Evolutionary conservation across 331 rosid genomes (phyloP).

Genomic region (Acacia pycnantha): DNA sequence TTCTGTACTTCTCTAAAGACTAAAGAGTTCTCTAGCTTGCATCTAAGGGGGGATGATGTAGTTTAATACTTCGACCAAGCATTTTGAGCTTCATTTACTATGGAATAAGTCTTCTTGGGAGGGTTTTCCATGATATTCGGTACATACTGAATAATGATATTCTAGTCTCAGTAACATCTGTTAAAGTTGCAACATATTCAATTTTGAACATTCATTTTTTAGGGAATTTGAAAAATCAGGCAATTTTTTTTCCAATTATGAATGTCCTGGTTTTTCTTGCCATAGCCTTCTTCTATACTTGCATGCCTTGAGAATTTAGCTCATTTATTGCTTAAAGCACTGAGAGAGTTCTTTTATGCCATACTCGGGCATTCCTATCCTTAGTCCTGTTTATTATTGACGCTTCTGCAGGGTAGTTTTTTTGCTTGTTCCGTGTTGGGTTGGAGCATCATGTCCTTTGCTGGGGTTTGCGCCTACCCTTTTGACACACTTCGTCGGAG

Average conservation of each 20-base stretch:
- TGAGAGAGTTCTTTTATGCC: constrained; percentile 20
- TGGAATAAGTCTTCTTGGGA: constrained; percentile 15
- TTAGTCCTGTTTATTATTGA: constrained; percentile 4
- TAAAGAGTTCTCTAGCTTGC: constrained; percentile 5
- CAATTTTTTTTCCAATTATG: not conserved
- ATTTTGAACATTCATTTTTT: constrained; percentile 29
- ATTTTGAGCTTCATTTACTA: constrained; percentile 3
- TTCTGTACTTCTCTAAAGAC: constrained; percentile 4
- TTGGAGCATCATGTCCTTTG: constrained; percentile 80
- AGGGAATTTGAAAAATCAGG: constrained; percentile 6
- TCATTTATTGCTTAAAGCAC: not conserved
- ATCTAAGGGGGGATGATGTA: constrained; percentile 21
- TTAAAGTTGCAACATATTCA: not conserved
- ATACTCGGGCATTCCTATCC: not conserved
- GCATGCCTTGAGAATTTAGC: constrained; percentile 11
- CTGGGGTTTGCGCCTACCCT: constrained; percentile 95
- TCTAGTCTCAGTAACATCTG: not conserved
- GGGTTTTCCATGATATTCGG: not conserved
- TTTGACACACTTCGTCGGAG: constrained; percentile 92
- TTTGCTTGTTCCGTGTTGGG: constrained; percentile 87
- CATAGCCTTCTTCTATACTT: not conserved
- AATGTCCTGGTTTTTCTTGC: not conserved
- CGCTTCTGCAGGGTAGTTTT: constrained; percentile 68
- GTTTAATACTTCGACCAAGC: not conserved
- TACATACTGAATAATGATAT: too few species aligned